Percentiles rank a stretch among this genome's conserved stretches.
Conservation (phyloP, 352 stramenopile genomes). For the Globisporangium acanthophoron region DNA sequence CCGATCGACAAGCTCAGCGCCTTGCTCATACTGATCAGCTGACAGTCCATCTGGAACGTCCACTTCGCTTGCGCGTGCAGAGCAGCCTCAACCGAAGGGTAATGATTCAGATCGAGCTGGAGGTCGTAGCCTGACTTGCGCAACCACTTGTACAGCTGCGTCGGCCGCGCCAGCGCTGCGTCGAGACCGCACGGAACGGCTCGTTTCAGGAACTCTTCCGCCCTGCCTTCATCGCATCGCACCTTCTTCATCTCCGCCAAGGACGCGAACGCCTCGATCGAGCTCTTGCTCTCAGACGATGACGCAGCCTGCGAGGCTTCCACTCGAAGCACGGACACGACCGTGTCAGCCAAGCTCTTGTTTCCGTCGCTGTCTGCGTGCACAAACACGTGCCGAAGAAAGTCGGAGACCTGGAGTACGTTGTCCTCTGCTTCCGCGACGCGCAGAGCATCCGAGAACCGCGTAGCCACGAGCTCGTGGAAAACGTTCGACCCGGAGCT, state of each 20-base stretch:
- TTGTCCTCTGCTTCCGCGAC: constrained; percentile 20
- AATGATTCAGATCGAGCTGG: constrained; percentile 46
- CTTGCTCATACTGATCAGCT: constrained; percentile 46
- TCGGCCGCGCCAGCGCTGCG: constrained; percentile 16
- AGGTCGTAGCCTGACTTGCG: constrained; percentile 52
- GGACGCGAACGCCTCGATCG: constrained; percentile 24
- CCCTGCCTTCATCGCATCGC: constrained; percentile 1
- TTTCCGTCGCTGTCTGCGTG: constrained; percentile 7
- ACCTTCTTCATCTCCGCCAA: constrained; percentile 18
- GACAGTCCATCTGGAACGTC: constrained; percentile 70
- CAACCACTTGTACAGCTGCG: constrained; percentile 41
- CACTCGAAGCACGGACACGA: constrained; percentile 14
- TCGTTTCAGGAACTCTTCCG: constrained; percentile 5
- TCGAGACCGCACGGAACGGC: constrained; percentile 8
- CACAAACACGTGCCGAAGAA: constrained; percentile 26
- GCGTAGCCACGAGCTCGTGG: constrained; percentile 20
- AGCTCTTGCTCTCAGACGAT: constrained; percentile 25
- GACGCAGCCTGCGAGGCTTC: constrained; percentile 19
- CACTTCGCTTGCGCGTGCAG: constrained; percentile 50
- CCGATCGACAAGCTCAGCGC: constrained; percentile 42
- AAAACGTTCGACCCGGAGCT: constrained; percentile 10
- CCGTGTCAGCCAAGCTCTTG: neutral
- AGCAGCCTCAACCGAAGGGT: constrained; percentile 31
- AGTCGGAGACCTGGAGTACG: constrained; percentile 23
- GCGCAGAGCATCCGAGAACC: constrained; percentile 30